These are phyloP conservation scores for Medakamo hakoo DNA, from an alignment of 139 green algal genomes.

Conservation along the genomic window DNA sequence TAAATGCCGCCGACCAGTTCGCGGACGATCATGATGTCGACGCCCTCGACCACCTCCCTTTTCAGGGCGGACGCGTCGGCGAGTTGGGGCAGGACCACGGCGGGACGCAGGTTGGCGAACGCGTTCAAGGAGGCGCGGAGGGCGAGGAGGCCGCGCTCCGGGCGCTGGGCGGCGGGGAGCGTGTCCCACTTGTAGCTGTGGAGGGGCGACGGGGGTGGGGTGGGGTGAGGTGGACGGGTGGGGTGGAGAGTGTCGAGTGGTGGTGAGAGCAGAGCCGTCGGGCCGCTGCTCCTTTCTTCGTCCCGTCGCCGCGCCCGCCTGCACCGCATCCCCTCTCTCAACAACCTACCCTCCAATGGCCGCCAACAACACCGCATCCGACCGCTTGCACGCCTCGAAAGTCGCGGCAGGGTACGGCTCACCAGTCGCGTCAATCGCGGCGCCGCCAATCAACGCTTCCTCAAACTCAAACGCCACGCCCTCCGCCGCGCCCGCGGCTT, in stretches of 20 bases:
- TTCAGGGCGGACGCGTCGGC: slow-evolving; percentile 88
- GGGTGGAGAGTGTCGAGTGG: neutral
- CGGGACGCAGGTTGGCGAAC: slow-evolving; percentile 94
- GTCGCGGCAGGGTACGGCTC: slow-evolving; percentile 74
- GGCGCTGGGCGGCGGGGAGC: slow-evolving; percentile 54
- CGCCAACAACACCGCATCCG: slow-evolving; percentile 84
- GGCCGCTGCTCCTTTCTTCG: too few species aligned
- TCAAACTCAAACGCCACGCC: slow-evolving; percentile 65
- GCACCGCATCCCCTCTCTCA: neutral
- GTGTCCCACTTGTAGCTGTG: slow-evolving; percentile 96
- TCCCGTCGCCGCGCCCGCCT: neutral
- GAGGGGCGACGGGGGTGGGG: neutral
- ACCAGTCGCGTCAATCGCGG: slow-evolving; percentile 83
- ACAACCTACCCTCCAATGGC: slow-evolving; percentile 66
- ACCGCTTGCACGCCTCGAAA: slow-evolving; percentile 57
- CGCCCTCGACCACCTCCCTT: slow-evolving; percentile 80
- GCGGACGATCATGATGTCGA: slow-evolving; percentile 97
- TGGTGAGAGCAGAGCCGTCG: too few species aligned
- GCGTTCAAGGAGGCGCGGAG: slow-evolving; percentile 75
- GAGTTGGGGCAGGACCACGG: slow-evolving; percentile 79
- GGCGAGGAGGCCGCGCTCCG: slow-evolving; percentile 81
- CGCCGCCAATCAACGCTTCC: slow-evolving; percentile 75
- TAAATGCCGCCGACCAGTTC: slow-evolving; percentile 97
- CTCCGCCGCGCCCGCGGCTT: slow-evolving; percentile 41
- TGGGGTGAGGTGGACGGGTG: neutral